phyloP scores from a whole-genome alignment of 768 basidiomycete genomes.

The Mycena belliarum region DNA sequence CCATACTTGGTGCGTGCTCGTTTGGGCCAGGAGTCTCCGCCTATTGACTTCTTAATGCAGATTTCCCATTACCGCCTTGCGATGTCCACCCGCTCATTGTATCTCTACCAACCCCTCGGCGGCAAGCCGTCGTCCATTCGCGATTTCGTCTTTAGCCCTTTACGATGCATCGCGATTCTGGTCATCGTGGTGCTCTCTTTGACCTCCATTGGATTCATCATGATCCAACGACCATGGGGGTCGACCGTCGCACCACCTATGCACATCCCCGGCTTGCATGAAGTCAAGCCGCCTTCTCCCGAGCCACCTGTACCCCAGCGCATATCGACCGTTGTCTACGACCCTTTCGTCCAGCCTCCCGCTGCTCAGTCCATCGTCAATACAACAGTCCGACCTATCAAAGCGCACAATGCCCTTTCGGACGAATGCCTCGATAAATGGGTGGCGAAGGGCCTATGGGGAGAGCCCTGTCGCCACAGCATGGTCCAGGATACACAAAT shows the following conservation, averaged over 20 bases:
- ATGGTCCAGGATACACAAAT: slow-evolving; percentile 19
- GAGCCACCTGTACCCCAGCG: not conserved
- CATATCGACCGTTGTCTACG: slow-evolving; percentile 5
- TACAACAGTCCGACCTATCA: slow-evolving; percentile 14
- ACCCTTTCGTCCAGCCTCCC: slow-evolving; percentile 15
- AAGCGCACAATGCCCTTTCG: slow-evolving; percentile 14
- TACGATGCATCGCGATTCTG: slow-evolving; percentile 17
- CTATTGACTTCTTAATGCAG: not conserved
- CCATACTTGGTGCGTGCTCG: slow-evolving; percentile 1
- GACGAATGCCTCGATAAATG: slow-evolving; percentile 19
- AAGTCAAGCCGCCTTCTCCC: not conserved
- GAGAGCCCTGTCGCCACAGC: slow-evolving; percentile 12
- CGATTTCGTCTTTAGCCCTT: slow-evolving; percentile 4
- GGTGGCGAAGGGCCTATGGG: slow-evolving; percentile 19
- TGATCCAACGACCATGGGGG: slow-evolving; percentile 16
- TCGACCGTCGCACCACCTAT: not conserved
- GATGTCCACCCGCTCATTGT: slow-evolving; percentile 2
- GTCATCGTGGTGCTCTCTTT: slow-evolving; percentile 18
- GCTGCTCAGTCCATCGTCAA: slow-evolving; percentile 4
- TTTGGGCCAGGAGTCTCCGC: not conserved
- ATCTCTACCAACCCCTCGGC: slow-evolving; percentile 6
- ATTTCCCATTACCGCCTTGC: not conserved
- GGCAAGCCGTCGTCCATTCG: not conserved
- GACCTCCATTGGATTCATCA: slow-evolving; percentile 10
- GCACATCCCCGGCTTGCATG: not conserved